Percentiles rank a stretch among this genome's conserved stretches.
These are phyloP conservation scores for Durusdinium trenchii DNA, from an alignment of 73 alveolate species.

Conservation along the genomic window DNA sequence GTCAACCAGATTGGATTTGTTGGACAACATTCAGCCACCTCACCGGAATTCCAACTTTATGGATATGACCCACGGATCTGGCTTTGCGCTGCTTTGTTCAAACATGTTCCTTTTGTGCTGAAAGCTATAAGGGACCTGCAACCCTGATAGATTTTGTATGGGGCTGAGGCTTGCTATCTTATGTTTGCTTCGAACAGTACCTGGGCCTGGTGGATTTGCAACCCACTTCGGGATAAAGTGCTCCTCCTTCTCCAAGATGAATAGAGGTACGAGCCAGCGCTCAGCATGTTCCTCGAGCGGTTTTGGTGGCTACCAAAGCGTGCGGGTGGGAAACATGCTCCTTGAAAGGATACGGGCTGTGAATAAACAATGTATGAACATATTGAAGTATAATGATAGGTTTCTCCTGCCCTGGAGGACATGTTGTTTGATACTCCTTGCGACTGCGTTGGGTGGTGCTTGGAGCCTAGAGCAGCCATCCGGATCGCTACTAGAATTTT, in stretches of 20 bases:
- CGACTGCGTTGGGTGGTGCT: background rate
- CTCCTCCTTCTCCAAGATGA: background rate
- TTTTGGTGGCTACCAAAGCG: background rate
- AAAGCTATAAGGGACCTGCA: background rate
- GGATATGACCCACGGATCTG: background rate
- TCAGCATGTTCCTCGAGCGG: background rate
- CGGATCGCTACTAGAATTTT: slow-evolving; percentile 1
- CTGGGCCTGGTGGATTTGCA: background rate
- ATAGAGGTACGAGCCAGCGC: background rate
- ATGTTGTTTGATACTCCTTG: background rate
- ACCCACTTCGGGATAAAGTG: background rate
- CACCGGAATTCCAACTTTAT: background rate
- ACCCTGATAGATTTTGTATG: background rate
- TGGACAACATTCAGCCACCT: background rate
- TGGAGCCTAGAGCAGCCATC: slow-evolving; percentile 16
- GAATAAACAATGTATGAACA: no score
- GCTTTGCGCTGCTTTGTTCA: background rate
- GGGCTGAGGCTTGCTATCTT: slow-evolving; percentile 21
- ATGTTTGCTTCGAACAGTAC: background rate
- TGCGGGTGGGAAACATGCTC: background rate
- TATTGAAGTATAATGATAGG: background rate
- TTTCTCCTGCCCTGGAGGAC: background rate
- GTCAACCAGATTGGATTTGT: background rate
- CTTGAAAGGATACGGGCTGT: background rate
- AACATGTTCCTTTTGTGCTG: background rate